Evolutionary conservation across 345 rosid genomes (phyloP).

Genomic region (Salix dunnii): DNA sequence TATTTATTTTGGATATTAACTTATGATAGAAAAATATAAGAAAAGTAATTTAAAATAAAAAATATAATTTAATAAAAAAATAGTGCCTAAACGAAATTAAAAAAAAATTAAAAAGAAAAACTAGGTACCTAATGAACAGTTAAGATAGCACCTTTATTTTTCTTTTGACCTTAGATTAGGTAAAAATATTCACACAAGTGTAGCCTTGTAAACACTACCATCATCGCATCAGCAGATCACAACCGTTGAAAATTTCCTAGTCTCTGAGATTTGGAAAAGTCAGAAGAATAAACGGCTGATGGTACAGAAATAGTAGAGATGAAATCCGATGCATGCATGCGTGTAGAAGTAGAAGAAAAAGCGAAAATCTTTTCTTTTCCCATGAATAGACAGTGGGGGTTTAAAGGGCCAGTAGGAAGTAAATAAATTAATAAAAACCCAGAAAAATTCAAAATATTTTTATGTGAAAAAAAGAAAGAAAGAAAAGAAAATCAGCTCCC

Average conservation of each 20-base stretch:
- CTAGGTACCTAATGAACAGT: not conserved
- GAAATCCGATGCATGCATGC: not conserved
- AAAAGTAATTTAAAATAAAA: too few relatives aligned
- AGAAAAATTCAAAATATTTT: constrained; percentile 3
- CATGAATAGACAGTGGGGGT: too few relatives aligned
- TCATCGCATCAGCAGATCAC: not conserved
- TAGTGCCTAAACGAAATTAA: too few relatives aligned
- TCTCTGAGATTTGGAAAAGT: not conserved
- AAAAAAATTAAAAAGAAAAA: not conserved
- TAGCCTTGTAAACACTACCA: too few relatives aligned
- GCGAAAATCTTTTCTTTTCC: too few relatives aligned
- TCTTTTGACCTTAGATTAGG: not conserved
- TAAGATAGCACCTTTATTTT: not conserved
- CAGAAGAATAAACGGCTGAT: not conserved
- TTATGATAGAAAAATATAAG: too few relatives aligned
- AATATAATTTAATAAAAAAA: too few relatives aligned
- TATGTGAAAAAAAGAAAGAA: not conserved
- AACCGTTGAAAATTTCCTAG: not conserved
- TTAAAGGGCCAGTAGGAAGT: not conserved
- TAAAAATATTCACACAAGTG: not conserved
- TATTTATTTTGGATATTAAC: too few relatives aligned
- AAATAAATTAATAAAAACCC: not conserved
- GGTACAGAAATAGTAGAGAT: not conserved
- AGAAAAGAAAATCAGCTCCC: constrained; percentile 5
- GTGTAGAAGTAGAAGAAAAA: too few relatives aligned